Conservation (phyloP, 1,284 basidiomycete species). For the Meripilus lineatus region DNA sequence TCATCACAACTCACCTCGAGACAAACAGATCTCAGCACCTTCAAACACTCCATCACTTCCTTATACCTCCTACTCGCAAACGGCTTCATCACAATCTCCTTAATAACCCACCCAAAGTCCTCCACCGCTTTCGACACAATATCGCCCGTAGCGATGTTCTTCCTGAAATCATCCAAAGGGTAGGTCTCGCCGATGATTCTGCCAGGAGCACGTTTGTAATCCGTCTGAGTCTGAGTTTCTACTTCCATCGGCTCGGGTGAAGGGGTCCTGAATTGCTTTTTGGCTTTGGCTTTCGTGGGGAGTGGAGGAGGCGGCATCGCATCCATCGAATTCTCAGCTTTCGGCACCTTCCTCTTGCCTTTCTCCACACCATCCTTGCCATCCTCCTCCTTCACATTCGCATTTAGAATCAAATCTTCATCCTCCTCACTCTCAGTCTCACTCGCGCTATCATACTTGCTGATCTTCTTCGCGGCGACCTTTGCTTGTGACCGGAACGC, state of each 20-base stretch:
- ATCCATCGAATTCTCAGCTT: conserved; percentile 37
- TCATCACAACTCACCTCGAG: conserved; percentile 42
- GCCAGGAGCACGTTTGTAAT: conserved; percentile 41
- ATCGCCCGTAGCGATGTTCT: conserved; percentile 67
- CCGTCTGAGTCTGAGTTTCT: too few species aligned
- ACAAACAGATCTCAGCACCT: conserved; percentile 57
- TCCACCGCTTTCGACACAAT: conserved; percentile 79
- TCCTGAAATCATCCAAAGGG: conserved; percentile 73
- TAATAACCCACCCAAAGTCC: conserved; percentile 68
- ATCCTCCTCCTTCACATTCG: too few species aligned
- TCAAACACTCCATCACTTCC: conserved; percentile 74
- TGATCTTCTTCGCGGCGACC: conserved; percentile 23
- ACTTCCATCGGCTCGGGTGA: background rate
- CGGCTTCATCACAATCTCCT: conserved; percentile 63
- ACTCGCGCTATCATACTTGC: conserved; percentile 30
- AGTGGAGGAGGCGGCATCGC: background rate
- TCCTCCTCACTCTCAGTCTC: conserved; percentile 34
- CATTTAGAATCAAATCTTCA: conserved; percentile 25
- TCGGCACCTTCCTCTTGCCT: conserved; percentile 31
- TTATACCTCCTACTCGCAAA: conserved; percentile 61
- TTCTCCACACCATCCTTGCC: too few species aligned
- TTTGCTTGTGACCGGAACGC: conserved; percentile 14
- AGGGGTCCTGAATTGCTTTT: too few species aligned
- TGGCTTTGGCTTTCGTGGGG: background rate
- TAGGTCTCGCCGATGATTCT: conserved; percentile 69